These are phyloP conservation scores for Curvularia verruculosa DNA, from an alignment of 2,329 filamentous ascomycete genomes.

Conservation along the genomic window DNA sequence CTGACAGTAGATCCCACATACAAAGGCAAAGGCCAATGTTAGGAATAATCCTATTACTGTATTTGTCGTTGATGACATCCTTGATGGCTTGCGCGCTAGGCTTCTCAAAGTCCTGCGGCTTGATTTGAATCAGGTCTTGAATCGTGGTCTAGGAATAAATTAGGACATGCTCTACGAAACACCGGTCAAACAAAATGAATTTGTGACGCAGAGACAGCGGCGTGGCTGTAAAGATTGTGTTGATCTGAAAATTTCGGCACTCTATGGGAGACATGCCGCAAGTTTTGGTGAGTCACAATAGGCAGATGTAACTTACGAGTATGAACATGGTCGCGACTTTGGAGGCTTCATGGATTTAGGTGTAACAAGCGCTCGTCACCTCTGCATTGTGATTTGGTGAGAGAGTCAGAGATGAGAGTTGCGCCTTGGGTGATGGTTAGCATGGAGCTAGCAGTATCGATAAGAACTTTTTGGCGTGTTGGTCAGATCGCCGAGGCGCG, in stretches of 20 bases:
- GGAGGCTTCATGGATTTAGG: constrained; percentile 36
- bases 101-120: constrained; percentile 85
- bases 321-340: constrained; percentile 45
- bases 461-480: constrained; percentile 20
- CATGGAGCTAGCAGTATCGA: constrained; percentile 27
- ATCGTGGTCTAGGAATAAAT: constrained; percentile 74
- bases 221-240: background rate
- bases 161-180: background rate
- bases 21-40: constrained; percentile 93
- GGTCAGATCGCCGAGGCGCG: constrained; percentile 22
- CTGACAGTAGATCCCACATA: constrained; percentile 86
- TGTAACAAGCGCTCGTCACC: constrained; percentile 20
- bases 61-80: constrained; percentile 96
- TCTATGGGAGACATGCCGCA: background rate
- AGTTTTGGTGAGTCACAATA: too few relatives aligned
- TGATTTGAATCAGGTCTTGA: constrained; percentile 91
- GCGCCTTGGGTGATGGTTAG: constrained; percentile 14
- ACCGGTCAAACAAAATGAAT: too few relatives aligned
- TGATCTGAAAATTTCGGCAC: constrained; percentile 13
- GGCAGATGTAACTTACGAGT: constrained; percentile 38
- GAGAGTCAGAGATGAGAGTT: constrained; percentile 9
- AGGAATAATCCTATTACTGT: constrained; percentile 95
- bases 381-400: constrained; percentile 12
- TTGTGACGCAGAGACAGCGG: background rate
- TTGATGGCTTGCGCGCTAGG: constrained; percentile 83